phyloP scores from a whole-genome alignment of 2,329 filamentous ascomycete genomes.

The Plectosphaerella cucumerina region DNA sequence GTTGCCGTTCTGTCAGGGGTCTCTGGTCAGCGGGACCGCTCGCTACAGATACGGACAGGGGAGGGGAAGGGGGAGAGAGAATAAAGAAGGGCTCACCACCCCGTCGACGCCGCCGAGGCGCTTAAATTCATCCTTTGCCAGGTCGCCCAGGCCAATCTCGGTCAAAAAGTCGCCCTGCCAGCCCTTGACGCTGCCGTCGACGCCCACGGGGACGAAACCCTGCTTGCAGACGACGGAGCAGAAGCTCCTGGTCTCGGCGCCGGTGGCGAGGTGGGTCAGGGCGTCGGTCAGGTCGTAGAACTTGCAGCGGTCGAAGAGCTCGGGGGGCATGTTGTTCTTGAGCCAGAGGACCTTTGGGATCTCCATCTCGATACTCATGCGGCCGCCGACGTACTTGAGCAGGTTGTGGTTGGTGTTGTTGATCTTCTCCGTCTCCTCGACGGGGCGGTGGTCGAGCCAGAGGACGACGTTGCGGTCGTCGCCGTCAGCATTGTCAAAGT shows the following conservation, averaged over 20 bases:
- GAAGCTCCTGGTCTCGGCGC: slow-evolving; percentile 86
- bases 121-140: slow-evolving; percentile 83
- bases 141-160: slow-evolving; percentile 79
- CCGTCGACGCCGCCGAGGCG: slow-evolving; percentile 91
- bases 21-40: no score
- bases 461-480: slow-evolving; percentile 93
- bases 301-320: slow-evolving; percentile 88
- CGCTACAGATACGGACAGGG: slow-evolving; percentile 6
- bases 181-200: slow-evolving; percentile 94
- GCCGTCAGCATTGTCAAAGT: slow-evolving; percentile 68
- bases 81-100: slow-evolving; percentile 68
- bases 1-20: slow-evolving; percentile 68
- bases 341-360: slow-evolving; percentile 98
- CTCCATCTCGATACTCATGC: slow-evolving; percentile 99
- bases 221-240: slow-evolving; percentile 98
- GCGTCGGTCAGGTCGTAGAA: slow-evolving; percentile 96
- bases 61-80: slow-evolving; percentile 15
- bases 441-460: slow-evolving; percentile 93
- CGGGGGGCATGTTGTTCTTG: slow-evolving; percentile 94
- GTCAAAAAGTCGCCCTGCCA: slow-evolving; percentile 96
- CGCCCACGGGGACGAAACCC: slow-evolving; percentile 92
- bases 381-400: slow-evolving; percentile 91
- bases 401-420: slow-evolving; percentile 91
- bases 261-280: slow-evolving; percentile 89
- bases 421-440: slow-evolving; percentile 87